Evolutionary conservation across 345 rosid species (phyloP), one percentile per base, ranked within the genome.

Genomic region (Eucalyptus brandiana): DNA sequence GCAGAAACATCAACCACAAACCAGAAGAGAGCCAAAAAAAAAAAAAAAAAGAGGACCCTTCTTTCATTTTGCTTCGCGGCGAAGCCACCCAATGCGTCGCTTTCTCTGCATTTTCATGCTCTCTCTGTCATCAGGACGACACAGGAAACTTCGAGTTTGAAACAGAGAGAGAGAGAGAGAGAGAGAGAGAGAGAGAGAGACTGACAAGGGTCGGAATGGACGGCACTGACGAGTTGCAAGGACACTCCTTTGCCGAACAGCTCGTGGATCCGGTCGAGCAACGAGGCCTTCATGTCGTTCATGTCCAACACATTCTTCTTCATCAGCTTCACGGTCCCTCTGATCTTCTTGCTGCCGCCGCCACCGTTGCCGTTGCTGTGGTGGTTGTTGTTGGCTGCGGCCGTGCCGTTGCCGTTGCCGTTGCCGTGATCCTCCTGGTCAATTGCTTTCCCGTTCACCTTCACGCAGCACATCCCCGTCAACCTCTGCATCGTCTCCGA

Each of bases 291-390:
- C n/a, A 92, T 60, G 87, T 96, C 98, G 87, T 87, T 88, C 87
- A 96, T 91, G 89, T 96, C 99, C 80, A 96, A 86, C 62, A 95
- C 87, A 80, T 96, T 96, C 92, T 96, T 96, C 93, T 95, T 96
- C 99, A 96, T 96, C 87, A 96, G 90, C 72, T 94, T 90, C 8
- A 95, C 95, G 67, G 91, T 93, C 87, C 96, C 98, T 69, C 88
- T 88, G 67, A 96, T 92, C 93, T 91, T 94, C 93, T 72, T 86
- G 51, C 16, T 87, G 54, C 53, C 91, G 62, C 50, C 89, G 87
- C 90, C 92, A 21, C 87, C 87, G 60, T 90, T 5, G 37, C 30
- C 87, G 50, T 88, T 88, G 89, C 90, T 89, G 87, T 89, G 37
- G 85, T 86, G 42, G 19, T 60, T 21, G 88, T 60, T 87, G 48